phyloP scores from a whole-genome alignment of 2,329 filamentous ascomycete genomes.

The Phymatotrichopsis omnivora region DNA sequence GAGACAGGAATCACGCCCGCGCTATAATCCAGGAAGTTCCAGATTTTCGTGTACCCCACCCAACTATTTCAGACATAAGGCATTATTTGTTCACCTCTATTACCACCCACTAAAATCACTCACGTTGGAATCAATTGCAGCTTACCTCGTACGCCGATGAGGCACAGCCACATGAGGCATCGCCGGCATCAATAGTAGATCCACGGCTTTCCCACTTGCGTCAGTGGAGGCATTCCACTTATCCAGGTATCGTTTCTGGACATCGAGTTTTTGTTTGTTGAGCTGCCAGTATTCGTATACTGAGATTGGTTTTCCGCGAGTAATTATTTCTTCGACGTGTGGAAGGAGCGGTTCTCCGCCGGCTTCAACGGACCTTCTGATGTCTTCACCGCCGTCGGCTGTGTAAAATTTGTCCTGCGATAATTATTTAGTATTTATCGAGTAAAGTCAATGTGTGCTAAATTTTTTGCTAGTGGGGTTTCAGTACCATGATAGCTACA shows the following conservation, averaged over 20 bases:
- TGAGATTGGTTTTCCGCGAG: constrained; percentile 45
- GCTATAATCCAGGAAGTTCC: constrained; percentile 54
- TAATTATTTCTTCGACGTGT: constrained; percentile 48
- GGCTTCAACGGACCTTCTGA: constrained; percentile 44
- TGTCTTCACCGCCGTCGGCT: constrained; percentile 54
- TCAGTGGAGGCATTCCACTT: constrained; percentile 45
- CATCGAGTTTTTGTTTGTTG: constrained; percentile 47
- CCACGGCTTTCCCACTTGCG: constrained; percentile 47
- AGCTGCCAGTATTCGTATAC: constrained; percentile 60
- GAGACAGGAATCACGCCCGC: constrained; percentile 47
- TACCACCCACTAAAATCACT: constrained; percentile 42
- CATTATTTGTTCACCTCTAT: too few species aligned
- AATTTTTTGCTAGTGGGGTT: too few species aligned
- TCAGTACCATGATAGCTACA: constrained; percentile 44
- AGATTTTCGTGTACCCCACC: constrained; percentile 50
- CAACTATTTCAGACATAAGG: constrained; percentile 46
- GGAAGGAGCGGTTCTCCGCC: constrained; percentile 52
- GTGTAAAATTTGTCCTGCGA: constrained; percentile 50
- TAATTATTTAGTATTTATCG: constrained; percentile 35
- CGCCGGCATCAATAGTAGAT: constrained; percentile 48
- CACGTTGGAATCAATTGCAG: too few species aligned
- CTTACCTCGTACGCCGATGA: constrained; percentile 35
- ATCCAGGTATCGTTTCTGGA: constrained; percentile 41
- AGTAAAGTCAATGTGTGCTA: too few species aligned
- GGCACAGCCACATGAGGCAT: constrained; percentile 51